Percentiles rank a stretch among this genome's conserved stretches.
phyloP scores from a whole-genome alignment of 768 basidiomycete species.

The Russula ochroleuca region DNA sequence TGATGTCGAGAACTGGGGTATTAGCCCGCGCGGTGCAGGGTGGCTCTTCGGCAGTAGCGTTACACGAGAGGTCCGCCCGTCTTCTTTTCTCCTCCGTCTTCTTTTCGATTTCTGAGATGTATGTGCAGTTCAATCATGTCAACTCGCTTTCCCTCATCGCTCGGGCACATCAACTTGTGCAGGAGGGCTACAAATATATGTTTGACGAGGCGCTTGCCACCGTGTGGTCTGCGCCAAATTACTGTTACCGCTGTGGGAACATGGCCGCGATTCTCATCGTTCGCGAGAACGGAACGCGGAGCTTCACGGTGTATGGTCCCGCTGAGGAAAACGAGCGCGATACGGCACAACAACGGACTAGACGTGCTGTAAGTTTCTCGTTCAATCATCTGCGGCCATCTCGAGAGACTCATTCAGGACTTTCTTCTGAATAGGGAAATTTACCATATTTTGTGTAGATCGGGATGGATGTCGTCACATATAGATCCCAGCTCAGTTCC shows the following conservation, averaged over 20 bases:
- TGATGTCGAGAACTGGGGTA: constrained; percentile 93
- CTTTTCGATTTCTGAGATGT: neutral
- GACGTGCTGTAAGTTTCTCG: constrained; percentile 59
- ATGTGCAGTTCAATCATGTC: constrained; percentile 79
- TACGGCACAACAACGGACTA: constrained; percentile 62
- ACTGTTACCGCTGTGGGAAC: constrained; percentile 84
- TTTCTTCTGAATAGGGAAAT: constrained; percentile 38
- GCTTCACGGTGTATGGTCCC: constrained; percentile 81
- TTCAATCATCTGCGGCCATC: neutral
- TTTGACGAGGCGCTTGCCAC: constrained; percentile 90
- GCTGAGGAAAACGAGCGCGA: constrained; percentile 88
- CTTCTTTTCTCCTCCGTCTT: constrained; percentile 1
- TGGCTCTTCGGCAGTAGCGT: constrained; percentile 90
- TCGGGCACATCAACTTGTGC: constrained; percentile 93
- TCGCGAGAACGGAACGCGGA: constrained; percentile 56
- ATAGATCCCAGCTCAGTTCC: neutral
- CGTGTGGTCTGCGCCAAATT: constrained; percentile 90
- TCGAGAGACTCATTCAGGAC: neutral
- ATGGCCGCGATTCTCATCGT: constrained; percentile 88
- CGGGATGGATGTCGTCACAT: neutral
- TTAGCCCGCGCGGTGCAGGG: constrained; percentile 93
- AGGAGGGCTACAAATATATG: constrained; percentile 96
- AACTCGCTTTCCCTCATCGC: constrained; percentile 86
- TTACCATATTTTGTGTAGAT: constrained; percentile 53
- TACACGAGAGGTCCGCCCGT: constrained; percentile 63